These are phyloP conservation scores for Cyberlindnera japonica DNA, from an alignment of 805 yeast genomes.

Conservation along the genomic window DNA sequence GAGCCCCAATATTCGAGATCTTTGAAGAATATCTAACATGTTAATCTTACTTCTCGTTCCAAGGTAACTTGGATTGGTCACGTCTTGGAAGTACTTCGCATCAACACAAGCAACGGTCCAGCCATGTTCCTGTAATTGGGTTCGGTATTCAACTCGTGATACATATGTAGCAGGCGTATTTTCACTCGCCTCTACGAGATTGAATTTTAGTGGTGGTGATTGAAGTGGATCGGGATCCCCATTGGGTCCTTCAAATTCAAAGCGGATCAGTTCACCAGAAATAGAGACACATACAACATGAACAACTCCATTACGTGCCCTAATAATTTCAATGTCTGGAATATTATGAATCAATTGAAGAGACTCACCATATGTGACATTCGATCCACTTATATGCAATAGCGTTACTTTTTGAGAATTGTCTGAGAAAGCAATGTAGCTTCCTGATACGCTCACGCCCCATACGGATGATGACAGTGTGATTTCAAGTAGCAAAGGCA, in stretches of 20 bases:
- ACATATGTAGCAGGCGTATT: not conserved
- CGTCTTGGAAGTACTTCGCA: constrained; percentile 43
- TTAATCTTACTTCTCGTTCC: constrained; percentile 37
- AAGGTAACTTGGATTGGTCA: constrained; percentile 42
- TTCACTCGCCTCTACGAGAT: not conserved
- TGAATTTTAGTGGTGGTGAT: not conserved
- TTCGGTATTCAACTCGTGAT: constrained; percentile 33
- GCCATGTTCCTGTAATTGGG: constrained; percentile 42
- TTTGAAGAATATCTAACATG: constrained; percentile 32
- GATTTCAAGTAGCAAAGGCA: constrained; percentile 32
- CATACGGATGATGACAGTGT: constrained; percentile 46
- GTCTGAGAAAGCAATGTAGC: constrained; percentile 48
- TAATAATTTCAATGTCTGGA: constrained; percentile 46
- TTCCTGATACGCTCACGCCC: constrained; percentile 52
- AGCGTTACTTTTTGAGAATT: constrained; percentile 46
- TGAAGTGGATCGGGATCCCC: not conserved
- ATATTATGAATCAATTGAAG: constrained; percentile 51
- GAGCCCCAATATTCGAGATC: constrained; percentile 39
- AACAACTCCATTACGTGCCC: constrained; percentile 20
- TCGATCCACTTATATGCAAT: constrained; percentile 29
- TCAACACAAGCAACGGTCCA: constrained; percentile 50
- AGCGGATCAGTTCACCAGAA: constrained; percentile 32
- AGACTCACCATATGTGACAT: constrained; percentile 30
- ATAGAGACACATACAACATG: constrained; percentile 43
- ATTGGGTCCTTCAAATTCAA: constrained; percentile 10